Evolutionary conservation across 2,329 filamentous ascomycete species (phyloP).

Genomic region (Talaromyces sp.): DNA sequence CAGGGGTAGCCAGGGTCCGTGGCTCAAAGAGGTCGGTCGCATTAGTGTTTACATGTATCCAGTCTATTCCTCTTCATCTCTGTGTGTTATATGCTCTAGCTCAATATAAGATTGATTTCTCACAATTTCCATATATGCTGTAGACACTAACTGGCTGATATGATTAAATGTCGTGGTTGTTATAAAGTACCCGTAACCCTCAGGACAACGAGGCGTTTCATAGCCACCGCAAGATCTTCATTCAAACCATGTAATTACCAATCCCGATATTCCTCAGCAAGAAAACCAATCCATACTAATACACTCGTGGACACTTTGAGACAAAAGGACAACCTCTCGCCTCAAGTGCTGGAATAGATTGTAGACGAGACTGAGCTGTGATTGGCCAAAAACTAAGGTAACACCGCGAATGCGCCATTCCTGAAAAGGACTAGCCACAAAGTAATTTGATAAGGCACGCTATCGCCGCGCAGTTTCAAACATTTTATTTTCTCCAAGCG

Average conservation of each 20-base stretch:
- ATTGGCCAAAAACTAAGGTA: not conserved
- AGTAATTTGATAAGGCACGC: constrained; percentile 9
- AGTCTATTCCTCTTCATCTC: not conserved
- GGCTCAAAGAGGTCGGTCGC: not conserved
- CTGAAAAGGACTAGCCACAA: not conserved
- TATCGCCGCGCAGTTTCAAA: constrained; percentile 8
- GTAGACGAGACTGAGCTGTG: not conserved
- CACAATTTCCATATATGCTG: not conserved
- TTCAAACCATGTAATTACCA: no score
- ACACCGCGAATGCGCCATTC: not conserved
- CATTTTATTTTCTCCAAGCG: constrained; percentile 5
- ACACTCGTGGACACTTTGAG: no score
- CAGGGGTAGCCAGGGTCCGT: not conserved
- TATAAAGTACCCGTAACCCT: no score
- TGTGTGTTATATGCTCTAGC: not conserved
- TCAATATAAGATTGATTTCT: not conserved
- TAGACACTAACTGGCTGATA: not conserved
- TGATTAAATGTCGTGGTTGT: not conserved
- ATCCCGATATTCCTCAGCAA: no score
- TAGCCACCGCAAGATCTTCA: no score
- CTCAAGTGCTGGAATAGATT: not conserved
- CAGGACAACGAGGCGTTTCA: no score
- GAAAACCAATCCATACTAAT: no score
- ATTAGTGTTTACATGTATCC: not conserved
- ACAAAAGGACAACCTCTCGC: not conserved